phyloP scores from a whole-genome alignment of 257 asterid genomes.

The Petrea volubilis region DNA sequence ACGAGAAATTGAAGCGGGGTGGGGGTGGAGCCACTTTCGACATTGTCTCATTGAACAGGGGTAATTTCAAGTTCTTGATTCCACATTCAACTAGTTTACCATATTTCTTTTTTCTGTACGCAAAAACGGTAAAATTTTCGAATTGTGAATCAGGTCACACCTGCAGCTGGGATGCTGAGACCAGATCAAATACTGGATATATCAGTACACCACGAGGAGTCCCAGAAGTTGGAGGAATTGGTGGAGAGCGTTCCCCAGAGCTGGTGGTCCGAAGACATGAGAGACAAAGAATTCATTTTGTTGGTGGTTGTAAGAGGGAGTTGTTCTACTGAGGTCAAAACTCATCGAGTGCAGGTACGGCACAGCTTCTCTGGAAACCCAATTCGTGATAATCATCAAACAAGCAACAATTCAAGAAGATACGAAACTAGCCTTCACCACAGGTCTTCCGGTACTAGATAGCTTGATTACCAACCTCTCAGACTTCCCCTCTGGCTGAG shows the following conservation, averaged over 20 bases:
- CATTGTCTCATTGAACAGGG: too few species aligned
- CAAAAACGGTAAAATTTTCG: too few species aligned
- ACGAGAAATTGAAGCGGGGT: too few species aligned
- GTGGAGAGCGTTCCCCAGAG: slow-evolving; percentile 72
- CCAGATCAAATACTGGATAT: slow-evolving; percentile 70
- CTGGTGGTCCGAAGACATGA: slow-evolving; percentile 85
- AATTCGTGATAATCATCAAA: slow-evolving; percentile 35
- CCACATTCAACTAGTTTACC: too few species aligned
- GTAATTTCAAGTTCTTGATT: not conserved
- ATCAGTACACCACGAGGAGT: slow-evolving; percentile 67
- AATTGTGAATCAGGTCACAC: slow-evolving; percentile 56
- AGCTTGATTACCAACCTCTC: not conserved
- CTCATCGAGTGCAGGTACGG: slow-evolving; percentile 52
- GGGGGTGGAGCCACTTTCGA: too few species aligned
- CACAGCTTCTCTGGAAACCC: slow-evolving; percentile 48
- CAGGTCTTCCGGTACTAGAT: not conserved
- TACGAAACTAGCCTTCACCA: slow-evolving; percentile 34
- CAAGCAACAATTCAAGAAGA: slow-evolving; percentile 27
- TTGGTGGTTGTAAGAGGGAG: slow-evolving; percentile 57
- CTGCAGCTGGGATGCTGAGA: slow-evolving; percentile 71
- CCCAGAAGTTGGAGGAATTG: slow-evolving; percentile 60
- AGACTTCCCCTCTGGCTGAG: too few species aligned
- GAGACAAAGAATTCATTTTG: slow-evolving; percentile 75
- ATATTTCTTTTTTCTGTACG: not conserved
- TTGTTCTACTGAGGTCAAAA: slow-evolving; percentile 55